A percentile compares a stretch with the other conserved stretches of the same genome.
phyloP scores from a whole-genome alignment of 768 basidiomycete genomes.

The Amanita muscaria region DNA sequence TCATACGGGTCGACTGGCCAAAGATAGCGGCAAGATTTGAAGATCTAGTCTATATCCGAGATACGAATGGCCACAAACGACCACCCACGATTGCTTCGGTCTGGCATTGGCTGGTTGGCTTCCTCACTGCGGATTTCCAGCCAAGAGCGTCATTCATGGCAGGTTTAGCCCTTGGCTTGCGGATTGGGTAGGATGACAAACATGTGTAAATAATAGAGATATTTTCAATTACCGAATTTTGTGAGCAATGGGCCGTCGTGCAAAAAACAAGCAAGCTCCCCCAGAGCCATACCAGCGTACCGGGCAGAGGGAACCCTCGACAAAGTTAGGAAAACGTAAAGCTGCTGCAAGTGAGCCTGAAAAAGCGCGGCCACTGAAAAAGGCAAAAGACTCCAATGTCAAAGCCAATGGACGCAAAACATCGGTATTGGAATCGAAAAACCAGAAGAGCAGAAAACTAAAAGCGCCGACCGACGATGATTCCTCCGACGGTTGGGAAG shows the following conservation, averaged over 20 bases:
- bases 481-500: conserved; percentile 52
- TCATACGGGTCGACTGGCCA: conserved; percentile 80
- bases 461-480: conserved; percentile 18
- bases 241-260: conserved; percentile 70
- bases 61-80: conserved; percentile 41
- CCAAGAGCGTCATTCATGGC: conserved; percentile 82
- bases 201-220: conserved; percentile 6
- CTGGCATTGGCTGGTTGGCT: conserved; percentile 65
- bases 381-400: conserved; percentile 29
- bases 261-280: conserved; percentile 75
- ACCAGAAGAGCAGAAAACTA: conserved; percentile 24
- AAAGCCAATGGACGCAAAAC: conserved; percentile 11
- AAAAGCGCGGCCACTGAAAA: conserved; percentile 35
- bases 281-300: conserved; percentile 50
- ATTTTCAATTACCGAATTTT: neutral
- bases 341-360: conserved; percentile 32
- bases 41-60: conserved; percentile 56
- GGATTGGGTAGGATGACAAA: conserved; percentile 51
- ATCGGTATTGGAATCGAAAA: conserved; percentile 21
- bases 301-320: conserved; percentile 27
- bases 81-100: conserved; percentile 59
- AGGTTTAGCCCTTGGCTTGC: conserved; percentile 72
- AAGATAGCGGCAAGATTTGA: conserved; percentile 60
- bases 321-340: conserved; percentile 70
- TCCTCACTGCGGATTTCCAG: conserved; percentile 90